A percentile compares a stretch with the other conserved stretches of the same genome.
Conservation (phyloP, 441 rosid genomes). For the Brassica hybrid region DNA sequence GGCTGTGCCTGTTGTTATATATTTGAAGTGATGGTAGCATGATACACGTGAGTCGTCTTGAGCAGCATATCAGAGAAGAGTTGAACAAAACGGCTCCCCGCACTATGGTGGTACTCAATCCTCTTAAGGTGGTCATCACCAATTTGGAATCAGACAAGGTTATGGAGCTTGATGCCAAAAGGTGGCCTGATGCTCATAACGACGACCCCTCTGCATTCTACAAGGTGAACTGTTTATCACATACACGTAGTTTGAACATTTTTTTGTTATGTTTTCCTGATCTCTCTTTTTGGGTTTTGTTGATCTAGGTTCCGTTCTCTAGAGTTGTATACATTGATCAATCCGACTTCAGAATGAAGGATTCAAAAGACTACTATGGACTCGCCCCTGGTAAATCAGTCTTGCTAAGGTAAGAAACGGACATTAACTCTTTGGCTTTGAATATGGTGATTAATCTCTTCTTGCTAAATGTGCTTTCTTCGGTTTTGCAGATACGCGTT, state of each 20-base stretch:
- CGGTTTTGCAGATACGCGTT: conserved; percentile 71
- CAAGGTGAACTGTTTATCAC: conserved; percentile 59
- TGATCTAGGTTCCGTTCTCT: conserved; percentile 78
- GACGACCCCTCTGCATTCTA: conserved; percentile 77
- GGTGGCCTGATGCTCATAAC: conserved; percentile 88
- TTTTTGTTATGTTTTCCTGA: conserved; percentile 2
- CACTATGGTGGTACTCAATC: conserved; percentile 82
- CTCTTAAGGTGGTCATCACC: conserved; percentile 92
- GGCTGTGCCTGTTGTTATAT: conserved; percentile 31
- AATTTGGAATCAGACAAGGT: conserved; percentile 66
- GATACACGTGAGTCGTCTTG: conserved; percentile 88
- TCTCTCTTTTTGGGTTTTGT: neutral
- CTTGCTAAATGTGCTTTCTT: conserved; percentile 11
- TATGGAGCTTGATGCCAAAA: conserved; percentile 84
- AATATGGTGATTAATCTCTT: neutral
- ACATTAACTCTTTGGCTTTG: neutral
- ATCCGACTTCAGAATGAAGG: conserved; percentile 90
- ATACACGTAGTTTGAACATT: neutral
- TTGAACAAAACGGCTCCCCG: conserved; percentile 85
- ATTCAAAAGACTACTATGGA: conserved; percentile 93
- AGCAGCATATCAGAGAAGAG: conserved; percentile 95
- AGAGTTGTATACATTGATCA: conserved; percentile 79
- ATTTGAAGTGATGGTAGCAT: conserved; percentile 80
- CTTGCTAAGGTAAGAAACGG: conserved; percentile 66
- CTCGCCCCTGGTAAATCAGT: conserved; percentile 95